phyloP scores from a whole-genome alignment of 2,329 filamentous ascomycete genomes.

The Aspergillus calidoustus region DNA sequence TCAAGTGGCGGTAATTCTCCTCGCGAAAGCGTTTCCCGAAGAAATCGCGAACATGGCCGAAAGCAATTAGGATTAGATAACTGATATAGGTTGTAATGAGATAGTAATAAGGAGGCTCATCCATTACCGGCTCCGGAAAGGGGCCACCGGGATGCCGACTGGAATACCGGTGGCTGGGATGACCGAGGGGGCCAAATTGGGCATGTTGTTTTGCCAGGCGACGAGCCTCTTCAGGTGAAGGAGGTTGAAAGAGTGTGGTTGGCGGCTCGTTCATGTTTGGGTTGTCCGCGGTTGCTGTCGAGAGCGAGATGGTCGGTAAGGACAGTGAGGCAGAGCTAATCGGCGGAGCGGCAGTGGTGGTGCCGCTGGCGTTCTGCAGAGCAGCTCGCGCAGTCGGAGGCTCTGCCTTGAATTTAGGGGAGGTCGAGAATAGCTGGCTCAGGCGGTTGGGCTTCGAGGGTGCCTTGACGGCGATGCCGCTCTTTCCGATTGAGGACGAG shows the following conservation, averaged over 20 bases:
- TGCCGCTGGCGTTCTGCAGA: conserved; percentile 68
- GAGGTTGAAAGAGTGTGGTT: conserved; percentile 85
- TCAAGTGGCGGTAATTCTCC: conserved; percentile 83
- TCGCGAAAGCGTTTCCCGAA: conserved; percentile 95
- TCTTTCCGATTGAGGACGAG: conserved; percentile 60
- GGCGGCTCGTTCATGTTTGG: conserved; percentile 73
- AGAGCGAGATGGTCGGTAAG: conserved; percentile 88
- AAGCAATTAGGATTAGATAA: conserved; percentile 92
- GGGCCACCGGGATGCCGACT: conserved; percentile 83
- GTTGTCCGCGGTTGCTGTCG: conserved; percentile 78
- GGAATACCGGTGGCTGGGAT: conserved; percentile 81
- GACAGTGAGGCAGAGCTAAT: conserved; percentile 75
- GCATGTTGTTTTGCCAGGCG: conserved; percentile 78
- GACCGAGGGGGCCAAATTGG: conserved; percentile 85
- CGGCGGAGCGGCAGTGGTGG: conserved; percentile 58
- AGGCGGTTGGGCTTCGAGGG: conserved; percentile 74
- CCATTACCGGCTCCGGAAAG: conserved; percentile 82
- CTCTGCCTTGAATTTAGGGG: conserved; percentile 74
- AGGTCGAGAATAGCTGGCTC: conserved; percentile 79
- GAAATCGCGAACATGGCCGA: conserved; percentile 94
- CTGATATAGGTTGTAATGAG: conserved; percentile 98
- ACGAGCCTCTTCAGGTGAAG: conserved; percentile 79
- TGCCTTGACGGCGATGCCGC: conserved; percentile 52
- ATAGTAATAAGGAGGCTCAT: conserved; percentile 96
- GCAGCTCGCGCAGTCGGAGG: conserved; percentile 57